phyloP scores from a whole-genome alignment of 202 grass and related monocot genomes.

The Sporobolus alterniflorus region DNA sequence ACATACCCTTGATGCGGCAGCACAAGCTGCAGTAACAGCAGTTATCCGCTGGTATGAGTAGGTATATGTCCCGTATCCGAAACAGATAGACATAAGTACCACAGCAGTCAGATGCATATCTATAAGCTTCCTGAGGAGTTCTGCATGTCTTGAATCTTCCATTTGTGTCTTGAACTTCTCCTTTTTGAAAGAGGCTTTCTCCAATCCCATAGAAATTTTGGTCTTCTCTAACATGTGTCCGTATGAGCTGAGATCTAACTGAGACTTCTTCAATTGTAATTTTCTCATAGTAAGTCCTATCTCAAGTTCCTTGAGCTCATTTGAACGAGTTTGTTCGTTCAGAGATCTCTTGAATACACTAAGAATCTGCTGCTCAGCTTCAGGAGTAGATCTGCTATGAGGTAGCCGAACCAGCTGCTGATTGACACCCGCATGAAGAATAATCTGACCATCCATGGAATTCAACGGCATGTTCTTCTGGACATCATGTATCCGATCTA shows the following conservation, averaged over 20 bases:
- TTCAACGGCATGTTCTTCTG: constrained; percentile 29
- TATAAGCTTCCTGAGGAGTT: constrained; percentile 74
- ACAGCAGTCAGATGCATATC: constrained; percentile 83
- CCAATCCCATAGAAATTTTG: constrained; percentile 74
- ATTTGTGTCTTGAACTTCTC: constrained; percentile 82
- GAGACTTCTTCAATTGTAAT: constrained; percentile 66
- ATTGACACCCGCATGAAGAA: constrained; percentile 48
- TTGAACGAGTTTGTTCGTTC: constrained; percentile 77
- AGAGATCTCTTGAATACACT: constrained; percentile 84
- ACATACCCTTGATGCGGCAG: constrained; percentile 57
- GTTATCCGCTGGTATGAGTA: constrained; percentile 83
- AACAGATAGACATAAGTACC: constrained; percentile 80
- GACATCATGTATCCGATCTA: constrained; percentile 13
- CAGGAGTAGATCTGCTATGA: constrained; percentile 45
- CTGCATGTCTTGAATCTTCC: constrained; percentile 62
- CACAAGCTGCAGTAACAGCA: constrained; percentile 68
- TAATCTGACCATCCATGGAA: constrained; percentile 56
- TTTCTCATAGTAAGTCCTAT: constrained; percentile 72
- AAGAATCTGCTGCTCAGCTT: constrained; percentile 52
- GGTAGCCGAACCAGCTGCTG: constrained; percentile 55
- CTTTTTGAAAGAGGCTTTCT: constrained; percentile 85
- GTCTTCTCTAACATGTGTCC: constrained; percentile 69
- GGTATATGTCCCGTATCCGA: constrained; percentile 79
- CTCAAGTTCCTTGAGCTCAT: constrained; percentile 92
- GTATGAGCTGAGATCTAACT: constrained; percentile 66